Base-by-base conservation (phyloP, 1,284 basidiomycete species). In the Microbotryomycetes sp. region DNA sequence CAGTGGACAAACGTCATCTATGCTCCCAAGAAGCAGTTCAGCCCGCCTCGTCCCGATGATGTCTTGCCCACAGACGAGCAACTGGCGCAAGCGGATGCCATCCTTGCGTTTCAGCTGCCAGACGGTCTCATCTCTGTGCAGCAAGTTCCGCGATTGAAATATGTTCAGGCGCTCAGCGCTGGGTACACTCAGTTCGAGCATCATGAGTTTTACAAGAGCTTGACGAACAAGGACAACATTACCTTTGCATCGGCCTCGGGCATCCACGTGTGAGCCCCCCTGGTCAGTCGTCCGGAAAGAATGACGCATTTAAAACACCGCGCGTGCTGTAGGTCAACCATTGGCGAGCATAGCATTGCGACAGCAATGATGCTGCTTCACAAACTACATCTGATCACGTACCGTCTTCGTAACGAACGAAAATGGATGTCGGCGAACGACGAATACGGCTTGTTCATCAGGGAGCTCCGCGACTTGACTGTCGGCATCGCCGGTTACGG, bases 401-500 rank as follows among this genome's bases (percentile, higher is more conserved):
- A 41, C 35, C 35, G 35, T 41, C 9, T 18, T 41, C 35, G 35
- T 18, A 41, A 41, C 9, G 11, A 41, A 11, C 35, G 18, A 9
- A 41, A 41, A 41, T 41, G 35, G 35, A 11, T 41, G 11, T 11
- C 9, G 9, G 35, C 35, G 18, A 11, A 9, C 35, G 35, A 41
- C 35, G 35, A 41, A 18, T 41, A 18, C 11, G 35, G 11, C 2
- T 45, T 54, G 21, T 64, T 55, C 23, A 62, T 67, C 30, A 59
- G 54, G 21, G 54, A 64, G 28, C 35, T 66, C 3, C 45, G 49
- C 18, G 49, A 45, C 23, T 21, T 57, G n/a, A 64, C 24, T 4
- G 65, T 66, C 16, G 65, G 65, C 3, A 57, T 66, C 41, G 45
- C 59, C n/a, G 62, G 60, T 2, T 62, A 65, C 49, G 35, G 35